These are phyloP conservation scores for Nymphaea thermarum DNA, from an alignment of 164 flowering plant species.

Conservation along the genomic window DNA sequence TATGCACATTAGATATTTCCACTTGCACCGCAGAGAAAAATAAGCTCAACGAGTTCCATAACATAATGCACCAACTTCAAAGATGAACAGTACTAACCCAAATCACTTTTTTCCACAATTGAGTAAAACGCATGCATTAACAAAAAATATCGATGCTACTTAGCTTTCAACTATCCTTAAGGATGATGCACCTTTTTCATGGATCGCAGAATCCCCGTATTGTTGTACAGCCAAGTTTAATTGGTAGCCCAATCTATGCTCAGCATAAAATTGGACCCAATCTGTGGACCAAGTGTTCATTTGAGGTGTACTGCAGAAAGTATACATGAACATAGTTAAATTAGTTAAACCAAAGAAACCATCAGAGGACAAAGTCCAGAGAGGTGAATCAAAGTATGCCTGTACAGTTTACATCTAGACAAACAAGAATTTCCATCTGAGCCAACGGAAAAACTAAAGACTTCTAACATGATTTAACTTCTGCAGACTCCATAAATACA, in stretches of 20 bases:
- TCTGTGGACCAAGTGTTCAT: conserved; percentile 84
- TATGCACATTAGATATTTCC: no score
- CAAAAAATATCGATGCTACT: background rate
- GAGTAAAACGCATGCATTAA: background rate
- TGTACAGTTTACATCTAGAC: no score
- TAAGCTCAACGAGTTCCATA: background rate
- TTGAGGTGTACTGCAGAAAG: conserved; percentile 71
- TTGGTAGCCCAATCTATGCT: conserved; percentile 89
- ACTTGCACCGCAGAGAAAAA: background rate
- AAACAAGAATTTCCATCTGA: no score
- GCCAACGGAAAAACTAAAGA: no score
- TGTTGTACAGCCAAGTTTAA: conserved; percentile 60
- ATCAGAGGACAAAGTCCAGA: no score
- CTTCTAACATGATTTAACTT: no score
- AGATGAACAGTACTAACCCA: no score
- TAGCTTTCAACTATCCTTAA: background rate
- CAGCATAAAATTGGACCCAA: conserved; percentile 78
- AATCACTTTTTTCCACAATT: background rate
- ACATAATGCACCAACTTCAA: no score
- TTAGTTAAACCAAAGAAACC: no score
- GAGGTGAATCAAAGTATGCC: no score
- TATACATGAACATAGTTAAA: background rate
- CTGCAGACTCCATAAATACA: no score
- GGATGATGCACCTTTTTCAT: conserved; percentile 57
- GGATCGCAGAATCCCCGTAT: conserved; percentile 65